Percentiles rank a stretch among this genome's conserved stretches.
Conservation (phyloP, 208 protist species). For the Leishmania aethiopica region DNA sequence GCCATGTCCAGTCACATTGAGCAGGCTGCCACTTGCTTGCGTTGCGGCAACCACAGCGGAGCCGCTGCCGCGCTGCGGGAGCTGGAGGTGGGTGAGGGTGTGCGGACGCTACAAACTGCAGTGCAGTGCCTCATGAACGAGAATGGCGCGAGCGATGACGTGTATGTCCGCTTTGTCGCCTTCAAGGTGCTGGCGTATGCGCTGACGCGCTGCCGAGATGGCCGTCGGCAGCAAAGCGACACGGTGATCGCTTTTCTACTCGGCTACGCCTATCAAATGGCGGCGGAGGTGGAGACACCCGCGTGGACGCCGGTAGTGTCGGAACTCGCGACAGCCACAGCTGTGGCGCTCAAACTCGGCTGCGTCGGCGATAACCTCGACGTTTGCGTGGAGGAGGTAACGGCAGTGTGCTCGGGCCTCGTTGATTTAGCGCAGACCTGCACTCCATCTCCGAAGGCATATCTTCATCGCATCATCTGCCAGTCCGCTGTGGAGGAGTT, state of each 20-base stretch:
- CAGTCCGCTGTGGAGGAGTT: slow-evolving; percentile 73
- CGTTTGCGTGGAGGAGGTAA: slow-evolving; percentile 19
- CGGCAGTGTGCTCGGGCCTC: slow-evolving; percentile 17
- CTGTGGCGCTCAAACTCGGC: slow-evolving; percentile 72
- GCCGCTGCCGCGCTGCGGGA: slow-evolving; percentile 47
- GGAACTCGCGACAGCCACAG: slow-evolving; percentile 52
- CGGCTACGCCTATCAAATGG: slow-evolving; percentile 38
- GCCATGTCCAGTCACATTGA: slow-evolving; percentile 28
- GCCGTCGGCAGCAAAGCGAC: slow-evolving; percentile 28
- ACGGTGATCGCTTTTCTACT: slow-evolving; percentile 46
- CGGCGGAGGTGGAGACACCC: slow-evolving; percentile 23
- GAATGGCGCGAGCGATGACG: slow-evolving; percentile 13
- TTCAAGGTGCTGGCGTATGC: slow-evolving; percentile 66
- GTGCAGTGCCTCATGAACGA: slow-evolving; percentile 20
- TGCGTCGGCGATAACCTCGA: slow-evolving; percentile 33
- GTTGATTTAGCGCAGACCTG: slow-evolving; percentile 14
- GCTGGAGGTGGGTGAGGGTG: slow-evolving; percentile 41
- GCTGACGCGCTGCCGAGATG: slow-evolving; percentile 38
- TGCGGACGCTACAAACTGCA: slow-evolving; percentile 35
- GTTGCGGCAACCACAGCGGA: slow-evolving; percentile 56
- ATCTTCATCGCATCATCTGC: slow-evolving; percentile 27
- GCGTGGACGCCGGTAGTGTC: slow-evolving; percentile 68
- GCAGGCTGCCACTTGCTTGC: slow-evolving; percentile 52
- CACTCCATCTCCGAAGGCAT: slow-evolving; percentile 11
- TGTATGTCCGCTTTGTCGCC: slow-evolving; percentile 70